Base-by-base conservation (phyloP, 495 filamentous ascomycete genomes). In the Cudoniella acicularis region DNA sequence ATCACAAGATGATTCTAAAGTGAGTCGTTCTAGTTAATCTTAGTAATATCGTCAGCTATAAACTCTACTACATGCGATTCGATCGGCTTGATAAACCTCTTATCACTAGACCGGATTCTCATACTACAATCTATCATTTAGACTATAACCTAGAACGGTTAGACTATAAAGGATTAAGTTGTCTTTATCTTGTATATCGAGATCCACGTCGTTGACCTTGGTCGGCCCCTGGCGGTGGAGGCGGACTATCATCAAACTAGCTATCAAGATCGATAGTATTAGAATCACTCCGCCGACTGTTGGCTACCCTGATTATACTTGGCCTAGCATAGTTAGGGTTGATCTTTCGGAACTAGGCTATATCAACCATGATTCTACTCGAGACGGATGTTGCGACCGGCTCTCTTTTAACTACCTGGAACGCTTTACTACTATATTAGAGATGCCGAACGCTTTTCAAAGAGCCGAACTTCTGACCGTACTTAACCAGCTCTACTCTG, bases 1-100 rank as follows among this genome's bases (percentile, higher is more conserved):
- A 58, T 58, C 25, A 47, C 30, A 58, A 58, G 56, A 52, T 58
- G 42, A 59, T 59, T 27, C 30, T n/a, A 53, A 59, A 59, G 57
- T 90, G 87, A 4, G 43, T 6, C 4, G 66, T 90, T 86, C 80
- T 83, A 91, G 48, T 82, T 75, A 58, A 91, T 90, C 9, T 88
- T 81, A 22, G 75, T 77, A 65, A 91, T 79, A 27, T 86, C 81
- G 2, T 80, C 83, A 48, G 91, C 79, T 36, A 79, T 80, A 61
- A 91, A 87, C 67, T 90, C 49, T 47, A 60, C 49, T 60, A 54
- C 17, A 60, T 60, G 21, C 18, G 23, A 59, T 52, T 59, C 48
- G 36, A 47, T 46, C 27, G 22, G 41, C 53, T 45, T 56, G 13
- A 56, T 21, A 56, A 56, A 42, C 50, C 40, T 60, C 40, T 60